Percentiles rank a stretch among this genome's conserved stretches.
phyloP scores from a whole-genome alignment of 305 asterid genomes.

The Fraxinus sp. region DNA sequence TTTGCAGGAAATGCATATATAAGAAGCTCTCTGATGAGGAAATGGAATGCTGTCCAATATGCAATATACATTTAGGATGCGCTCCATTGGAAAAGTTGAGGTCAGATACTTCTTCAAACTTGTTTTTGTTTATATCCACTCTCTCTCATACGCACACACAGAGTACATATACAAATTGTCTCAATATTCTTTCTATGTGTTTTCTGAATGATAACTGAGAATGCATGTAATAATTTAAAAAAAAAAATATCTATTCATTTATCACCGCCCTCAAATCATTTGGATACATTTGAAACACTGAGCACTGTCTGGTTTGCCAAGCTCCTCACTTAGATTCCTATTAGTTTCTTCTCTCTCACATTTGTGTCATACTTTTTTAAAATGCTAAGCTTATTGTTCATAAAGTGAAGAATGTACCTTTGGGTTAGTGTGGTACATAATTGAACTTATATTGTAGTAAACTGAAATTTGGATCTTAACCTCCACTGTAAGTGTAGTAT shows the following conservation, averaged over 20 bases:
- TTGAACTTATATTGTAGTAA: neutral
- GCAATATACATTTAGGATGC: constrained; percentile 73
- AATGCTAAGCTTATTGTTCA: neutral
- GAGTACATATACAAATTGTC: neutral
- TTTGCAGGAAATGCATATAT: constrained; percentile 76
- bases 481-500: neutral
- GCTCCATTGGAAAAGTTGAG: constrained; percentile 73
- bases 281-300: neutral
- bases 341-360: neutral
- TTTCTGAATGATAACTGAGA: constrained; percentile 2
- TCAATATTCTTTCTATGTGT: neutral
- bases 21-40: constrained; percentile 72
- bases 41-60: constrained; percentile 63
- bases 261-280: constrained; percentile 1
- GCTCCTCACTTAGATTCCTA: neutral
- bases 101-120: constrained; percentile 30
- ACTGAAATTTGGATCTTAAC: neutral
- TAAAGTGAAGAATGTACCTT: constrained; percentile 1
- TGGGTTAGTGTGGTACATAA: neutral
- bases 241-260: neutral
- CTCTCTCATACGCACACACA: neutral
- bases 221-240: neutral
- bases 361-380: neutral
- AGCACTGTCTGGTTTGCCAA: neutral
- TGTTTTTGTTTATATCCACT: neutral